Evolutionary conservation across 1,139 yeast genomes (phyloP), one percentile per base, ranked within the genome.

Genomic region (Kodamaea fungicola): DNA sequence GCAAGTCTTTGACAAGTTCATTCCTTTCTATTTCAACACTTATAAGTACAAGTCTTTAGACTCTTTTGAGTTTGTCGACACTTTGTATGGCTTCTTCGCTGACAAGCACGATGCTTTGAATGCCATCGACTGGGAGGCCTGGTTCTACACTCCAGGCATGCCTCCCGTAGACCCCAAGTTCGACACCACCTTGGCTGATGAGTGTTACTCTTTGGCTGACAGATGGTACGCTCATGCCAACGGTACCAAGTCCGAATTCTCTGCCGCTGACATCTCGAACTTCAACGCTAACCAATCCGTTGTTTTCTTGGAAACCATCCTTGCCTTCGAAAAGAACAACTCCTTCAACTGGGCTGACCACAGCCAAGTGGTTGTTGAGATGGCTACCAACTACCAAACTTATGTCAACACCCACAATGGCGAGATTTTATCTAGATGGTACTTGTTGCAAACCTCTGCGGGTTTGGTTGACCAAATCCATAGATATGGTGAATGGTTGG

Each of bases 81-180:
- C 87, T 1, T 62, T 89, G 43, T 87, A 82, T 59, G 92, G 72
- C 34, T 80, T 69, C 53, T 83, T 80, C 51, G 37, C 47, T 13
- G 70, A 71, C 34, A 65, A 77, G 45, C 64, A 65, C 37, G 69
- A 59, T 1, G 47, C 70, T 22, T 70, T 86, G 49, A 86, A 86
- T 50, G 45, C 71, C 8, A 75, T 89, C 35, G 95, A 89, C 59
- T 89, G 96, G 96, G 72, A 86, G 38, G 60, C 78, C 24, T 89
- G 96, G 96, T 67, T 87, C 42, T 83, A 74, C 59, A 66, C 73
- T 31, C 84, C 94, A 3, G 96, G 96, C 2, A 76, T 89, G 74
- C 96, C 97, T 31, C 92, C 90, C 40, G 54, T 65, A 16, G 83
- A 78, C 55, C 96, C 95, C 12, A 55, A 76, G 24, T 88, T 88